phyloP scores from a whole-genome alignment of 2,329 filamentous ascomycete genomes.

The Ilyonectria sp. region DNA sequence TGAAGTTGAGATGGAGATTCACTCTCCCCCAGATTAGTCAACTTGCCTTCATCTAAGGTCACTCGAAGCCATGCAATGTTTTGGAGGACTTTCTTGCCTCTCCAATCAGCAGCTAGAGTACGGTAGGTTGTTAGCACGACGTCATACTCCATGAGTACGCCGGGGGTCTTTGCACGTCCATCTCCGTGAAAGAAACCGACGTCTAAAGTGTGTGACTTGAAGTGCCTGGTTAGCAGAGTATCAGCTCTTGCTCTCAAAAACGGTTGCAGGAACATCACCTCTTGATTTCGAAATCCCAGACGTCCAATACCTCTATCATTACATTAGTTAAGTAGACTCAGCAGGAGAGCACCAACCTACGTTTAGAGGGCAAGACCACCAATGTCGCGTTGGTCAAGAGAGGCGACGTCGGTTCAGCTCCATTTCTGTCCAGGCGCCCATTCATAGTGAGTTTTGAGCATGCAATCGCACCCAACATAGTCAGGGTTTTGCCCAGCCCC shows the following conservation, averaged over 20 bases:
- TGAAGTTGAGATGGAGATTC: too few species aligned
- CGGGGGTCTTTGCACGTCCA: neutral
- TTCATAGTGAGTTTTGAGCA: neutral
- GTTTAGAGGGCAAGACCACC: neutral
- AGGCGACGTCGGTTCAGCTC: too few species aligned
- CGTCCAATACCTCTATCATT: neutral
- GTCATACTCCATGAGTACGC: neutral
- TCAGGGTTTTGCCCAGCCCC: neutral
- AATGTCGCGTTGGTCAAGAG: neutral
- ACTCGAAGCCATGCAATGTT: neutral
- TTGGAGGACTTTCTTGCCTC: neutral
- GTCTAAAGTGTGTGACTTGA: neutral
- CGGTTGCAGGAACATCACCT: neutral
- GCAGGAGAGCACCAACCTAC: neutral
- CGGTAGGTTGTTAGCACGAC: neutral
- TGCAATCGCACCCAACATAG: neutral
- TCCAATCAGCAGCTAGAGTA: conserved; percentile 3
- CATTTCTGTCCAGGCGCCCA: too few species aligned
- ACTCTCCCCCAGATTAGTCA: neutral
- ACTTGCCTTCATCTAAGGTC: neutral
- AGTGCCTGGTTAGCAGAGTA: neutral
- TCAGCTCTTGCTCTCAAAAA: neutral
- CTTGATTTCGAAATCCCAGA: neutral
- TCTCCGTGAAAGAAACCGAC: neutral
- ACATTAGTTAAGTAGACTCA: neutral